A percentile compares a stretch with the other conserved stretches of the same genome.
phyloP scores from a whole-genome alignment of 225 moss, liverwort and hornwort species.

The Rhytidiadelphus loreus region DNA sequence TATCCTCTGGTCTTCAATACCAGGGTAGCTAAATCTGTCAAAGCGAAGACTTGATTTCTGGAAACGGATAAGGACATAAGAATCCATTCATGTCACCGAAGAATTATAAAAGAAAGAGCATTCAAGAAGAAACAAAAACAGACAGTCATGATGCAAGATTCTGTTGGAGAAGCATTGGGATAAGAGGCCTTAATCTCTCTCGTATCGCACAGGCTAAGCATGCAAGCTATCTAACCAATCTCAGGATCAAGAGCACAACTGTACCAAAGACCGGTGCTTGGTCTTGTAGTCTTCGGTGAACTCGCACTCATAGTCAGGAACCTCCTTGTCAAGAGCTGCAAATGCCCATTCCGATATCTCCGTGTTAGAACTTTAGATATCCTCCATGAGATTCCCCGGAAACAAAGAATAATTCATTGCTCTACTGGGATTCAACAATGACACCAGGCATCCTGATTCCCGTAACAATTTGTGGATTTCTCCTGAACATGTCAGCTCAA shows the following conservation, averaged over 20 bases:
- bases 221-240: neutral
- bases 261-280: conserved; percentile 53
- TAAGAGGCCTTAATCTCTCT: neutral
- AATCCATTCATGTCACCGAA: neutral
- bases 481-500: neutral
- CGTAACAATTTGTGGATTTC: neutral
- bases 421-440: neutral
- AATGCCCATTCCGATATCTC: neutral
- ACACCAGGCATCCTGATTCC: neutral
- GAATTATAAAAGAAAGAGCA: neutral
- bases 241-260: neutral
- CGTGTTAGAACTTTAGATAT: neutral
- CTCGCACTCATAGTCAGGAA: conserved; percentile 78
- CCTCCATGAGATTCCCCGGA: neutral
- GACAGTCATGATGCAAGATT: neutral
- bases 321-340: conserved; percentile 64
- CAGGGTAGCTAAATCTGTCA: neutral
- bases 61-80: neutral
- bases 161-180: neutral
- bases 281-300: conserved; percentile 58
- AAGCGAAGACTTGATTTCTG: neutral
- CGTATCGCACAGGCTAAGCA: neutral
- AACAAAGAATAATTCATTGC: neutral
- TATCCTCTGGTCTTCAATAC: neutral
- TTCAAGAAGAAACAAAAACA: neutral